Conservation (phyloP, 192 early-diverging fungal genomes). For the Coemansia umbellata region DNA sequence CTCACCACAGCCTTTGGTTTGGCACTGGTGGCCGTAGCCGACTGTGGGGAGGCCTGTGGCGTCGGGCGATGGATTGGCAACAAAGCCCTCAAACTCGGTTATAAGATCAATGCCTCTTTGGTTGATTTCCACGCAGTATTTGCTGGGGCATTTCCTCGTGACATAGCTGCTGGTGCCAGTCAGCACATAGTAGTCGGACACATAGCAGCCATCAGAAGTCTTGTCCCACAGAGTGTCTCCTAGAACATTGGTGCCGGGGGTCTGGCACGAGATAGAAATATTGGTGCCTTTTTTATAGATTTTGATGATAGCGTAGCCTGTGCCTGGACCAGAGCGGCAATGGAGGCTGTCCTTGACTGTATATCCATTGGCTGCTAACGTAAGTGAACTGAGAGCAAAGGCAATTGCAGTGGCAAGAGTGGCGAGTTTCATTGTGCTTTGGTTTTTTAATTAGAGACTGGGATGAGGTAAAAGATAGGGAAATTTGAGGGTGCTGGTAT, state of each 20-base stretch:
- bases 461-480: no score
- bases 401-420: constrained; percentile 1
- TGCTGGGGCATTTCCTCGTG: constrained; percentile 9
- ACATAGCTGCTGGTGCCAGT: constrained; percentile 29
- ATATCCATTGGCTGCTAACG: constrained; percentile 5
- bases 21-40: constrained; percentile 41
- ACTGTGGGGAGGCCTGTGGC: constrained; percentile 50
- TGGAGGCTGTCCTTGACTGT: constrained; percentile 11
- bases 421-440: constrained; percentile 14
- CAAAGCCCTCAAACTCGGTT: constrained; percentile 46
- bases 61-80: constrained; percentile 31
- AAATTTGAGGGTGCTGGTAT: no score
- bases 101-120: constrained; percentile 28
- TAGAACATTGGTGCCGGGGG: constrained; percentile 19
- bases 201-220: constrained; percentile 42
- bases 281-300: constrained; percentile 19
- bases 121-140: constrained; percentile 21
- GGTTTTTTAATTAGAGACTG: no score
- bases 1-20: constrained; percentile 23
- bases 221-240: constrained; percentile 46
- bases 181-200: constrained; percentile 44
- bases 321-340: constrained; percentile 30
- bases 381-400: constrained; percentile 3
- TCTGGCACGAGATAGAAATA: constrained; percentile 26
- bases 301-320: constrained; percentile 19